Conservation (phyloP, 768 basidiomycete genomes). For the Kwoniella newhampshirensis region DNA sequence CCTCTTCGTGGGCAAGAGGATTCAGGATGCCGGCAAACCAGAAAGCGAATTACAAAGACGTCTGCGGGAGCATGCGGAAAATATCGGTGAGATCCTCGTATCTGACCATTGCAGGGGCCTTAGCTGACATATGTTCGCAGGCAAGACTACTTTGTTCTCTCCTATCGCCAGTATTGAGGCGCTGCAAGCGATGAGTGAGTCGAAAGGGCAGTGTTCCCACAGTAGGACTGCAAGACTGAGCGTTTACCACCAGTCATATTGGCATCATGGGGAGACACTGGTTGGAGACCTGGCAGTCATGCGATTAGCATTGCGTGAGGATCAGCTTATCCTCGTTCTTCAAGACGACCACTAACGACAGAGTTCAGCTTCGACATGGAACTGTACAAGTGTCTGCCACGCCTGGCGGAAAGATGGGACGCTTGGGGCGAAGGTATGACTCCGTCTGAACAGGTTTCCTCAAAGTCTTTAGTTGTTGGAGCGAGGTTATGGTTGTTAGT, state of each 20-base stretch:
- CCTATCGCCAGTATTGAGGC: conserved; percentile 19
- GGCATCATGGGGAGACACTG: conserved; percentile 26
- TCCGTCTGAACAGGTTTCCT: no score
- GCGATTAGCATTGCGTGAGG: conserved; percentile 30
- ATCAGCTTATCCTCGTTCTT: not conserved
- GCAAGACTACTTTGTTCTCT: conserved; percentile 14
- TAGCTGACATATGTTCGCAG: conserved; percentile 1
- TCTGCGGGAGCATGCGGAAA: conserved; percentile 21
- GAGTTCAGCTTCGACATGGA: conserved; percentile 22
- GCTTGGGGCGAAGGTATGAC: not conserved
- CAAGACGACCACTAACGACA: not conserved
- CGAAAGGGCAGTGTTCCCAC: no score
- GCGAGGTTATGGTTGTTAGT: conserved; percentile 18
- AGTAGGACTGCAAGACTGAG: no score
- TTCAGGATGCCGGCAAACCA: conserved; percentile 15
- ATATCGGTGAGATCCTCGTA: conserved; percentile 12
- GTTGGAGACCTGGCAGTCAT: conserved; percentile 20
- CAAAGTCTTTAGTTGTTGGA: conserved; percentile 13
- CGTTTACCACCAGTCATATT: conserved; percentile 19
- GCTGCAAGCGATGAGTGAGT: conserved; percentile 26
- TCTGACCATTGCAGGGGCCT: no score
- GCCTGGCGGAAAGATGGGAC: conserved; percentile 1
- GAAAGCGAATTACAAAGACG: conserved; percentile 16
- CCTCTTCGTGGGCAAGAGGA: conserved; percentile 21
- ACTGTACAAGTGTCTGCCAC: conserved; percentile 19